Evolutionary conservation across 192 early-diverging fungal species (phyloP).

Genomic region (Mortierella antarctica): DNA sequence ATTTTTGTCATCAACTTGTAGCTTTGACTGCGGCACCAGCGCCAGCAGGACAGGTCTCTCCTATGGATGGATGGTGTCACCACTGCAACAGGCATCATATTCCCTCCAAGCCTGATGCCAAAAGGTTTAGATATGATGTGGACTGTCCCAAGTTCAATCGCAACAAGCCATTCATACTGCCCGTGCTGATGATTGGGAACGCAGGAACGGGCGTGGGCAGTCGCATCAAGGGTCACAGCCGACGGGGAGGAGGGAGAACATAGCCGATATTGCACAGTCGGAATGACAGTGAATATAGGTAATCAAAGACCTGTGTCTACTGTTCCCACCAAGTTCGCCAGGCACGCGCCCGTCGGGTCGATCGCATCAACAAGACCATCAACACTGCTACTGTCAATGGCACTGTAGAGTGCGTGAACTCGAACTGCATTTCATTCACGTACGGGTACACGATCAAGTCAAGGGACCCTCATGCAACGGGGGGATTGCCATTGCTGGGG

Average conservation of each 20-base stretch:
- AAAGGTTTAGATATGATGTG: too few species aligned
- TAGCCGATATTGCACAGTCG: background rate
- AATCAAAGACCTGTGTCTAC: background rate
- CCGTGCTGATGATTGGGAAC: background rate
- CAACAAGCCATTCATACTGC: background rate
- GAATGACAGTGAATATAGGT: background rate
- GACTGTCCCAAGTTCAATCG: too few species aligned
- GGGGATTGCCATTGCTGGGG: constrained; percentile 3
- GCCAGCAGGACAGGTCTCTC: too few species aligned
- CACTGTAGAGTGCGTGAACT: constrained; percentile 2
- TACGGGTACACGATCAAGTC: background rate
- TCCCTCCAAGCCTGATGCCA: too few species aligned
- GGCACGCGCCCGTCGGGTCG: background rate
- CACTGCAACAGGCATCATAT: too few species aligned
- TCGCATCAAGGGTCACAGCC: background rate
- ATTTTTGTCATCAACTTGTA: too few species aligned
- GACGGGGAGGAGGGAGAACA: constrained; percentile 5
- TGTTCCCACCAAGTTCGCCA: background rate
- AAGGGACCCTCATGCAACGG: background rate
- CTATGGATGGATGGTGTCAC: too few species aligned
- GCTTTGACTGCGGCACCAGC: too few species aligned
- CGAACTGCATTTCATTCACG: background rate
- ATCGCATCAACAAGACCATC: background rate
- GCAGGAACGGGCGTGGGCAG: constrained; percentile 7
- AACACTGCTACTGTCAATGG: background rate